These are phyloP conservation scores for Solanum lycopersicoides DNA, from an alignment of 257 asterid genomes.

Conservation along the genomic window DNA sequence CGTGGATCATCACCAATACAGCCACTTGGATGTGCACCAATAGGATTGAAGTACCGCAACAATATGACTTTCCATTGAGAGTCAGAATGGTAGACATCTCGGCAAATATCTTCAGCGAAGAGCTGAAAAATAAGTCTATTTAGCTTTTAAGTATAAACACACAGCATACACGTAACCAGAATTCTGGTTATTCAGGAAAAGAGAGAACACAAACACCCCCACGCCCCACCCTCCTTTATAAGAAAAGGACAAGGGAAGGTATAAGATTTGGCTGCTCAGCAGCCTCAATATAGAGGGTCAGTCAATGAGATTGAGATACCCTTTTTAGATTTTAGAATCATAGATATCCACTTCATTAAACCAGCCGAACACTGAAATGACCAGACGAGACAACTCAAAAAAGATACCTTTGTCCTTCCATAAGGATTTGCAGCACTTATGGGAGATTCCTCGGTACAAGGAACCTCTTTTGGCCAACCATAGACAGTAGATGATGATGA, in stretches of 20 bases:
- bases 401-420: conserved; percentile 87
- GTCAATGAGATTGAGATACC: background rate
- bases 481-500: conserved; percentile 98
- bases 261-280: background rate
- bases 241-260: background rate
- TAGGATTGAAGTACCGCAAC: conserved; percentile 96
- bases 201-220: background rate
- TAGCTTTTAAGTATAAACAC: background rate
- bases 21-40: conserved; percentile 96
- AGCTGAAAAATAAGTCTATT: conserved; percentile 42
- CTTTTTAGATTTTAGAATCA: background rate
- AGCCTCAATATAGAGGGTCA: background rate
- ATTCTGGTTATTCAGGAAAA: background rate
- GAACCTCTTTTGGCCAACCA: conserved; percentile 90
- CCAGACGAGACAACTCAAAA: background rate
- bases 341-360: background rate
- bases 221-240: background rate
- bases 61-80: conserved; percentile 76
- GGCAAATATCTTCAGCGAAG: conserved; percentile 89
- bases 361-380: background rate
- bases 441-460: conserved; percentile 93
- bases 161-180: background rate
- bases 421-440: conserved; percentile 71
- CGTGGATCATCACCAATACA: conserved; percentile 93
- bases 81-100: conserved; percentile 69